phyloP scores from a whole-genome alignment of 1,284 basidiomycete genomes.

The Xerocomus nothofagi region DNA sequence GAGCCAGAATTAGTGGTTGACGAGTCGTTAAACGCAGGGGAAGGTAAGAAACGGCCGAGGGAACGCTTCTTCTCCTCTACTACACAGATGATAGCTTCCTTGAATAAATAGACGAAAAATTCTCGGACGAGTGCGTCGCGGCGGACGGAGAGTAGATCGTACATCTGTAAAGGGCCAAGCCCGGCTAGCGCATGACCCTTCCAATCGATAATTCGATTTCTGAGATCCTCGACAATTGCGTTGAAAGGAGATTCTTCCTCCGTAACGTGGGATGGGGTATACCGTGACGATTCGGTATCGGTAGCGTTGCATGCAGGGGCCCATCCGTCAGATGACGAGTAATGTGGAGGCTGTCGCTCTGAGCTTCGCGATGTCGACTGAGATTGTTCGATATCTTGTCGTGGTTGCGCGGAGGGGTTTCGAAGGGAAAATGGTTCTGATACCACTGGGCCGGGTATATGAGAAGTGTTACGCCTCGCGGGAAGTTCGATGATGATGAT shows the following conservation, averaged over 20 bases:
- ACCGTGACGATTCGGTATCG: conserved; percentile 32
- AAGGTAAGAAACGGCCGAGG: conserved; percentile 68
- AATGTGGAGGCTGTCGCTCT: conserved; percentile 33
- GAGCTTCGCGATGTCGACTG: conserved; percentile 20
- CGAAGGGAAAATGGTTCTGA: conserved; percentile 43
- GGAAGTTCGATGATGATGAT: conserved; percentile 90
- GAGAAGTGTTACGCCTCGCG: conserved; percentile 55
- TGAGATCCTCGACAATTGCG: conserved; percentile 83
- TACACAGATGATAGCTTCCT: conserved; percentile 95
- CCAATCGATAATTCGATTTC: conserved; percentile 89
- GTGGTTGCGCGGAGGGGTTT: conserved; percentile 30
- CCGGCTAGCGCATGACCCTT: conserved; percentile 87
- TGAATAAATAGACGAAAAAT: conserved; percentile 95
- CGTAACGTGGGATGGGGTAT: conserved; percentile 23
- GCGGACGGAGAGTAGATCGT: conserved; percentile 86
- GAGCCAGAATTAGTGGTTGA: conserved; percentile 44
- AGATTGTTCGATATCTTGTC: conserved; percentile 39
- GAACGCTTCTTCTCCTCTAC: conserved; percentile 89
- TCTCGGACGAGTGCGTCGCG: conserved; percentile 86
- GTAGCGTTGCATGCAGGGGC: conserved; percentile 25
- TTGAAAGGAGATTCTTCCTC: conserved; percentile 72
- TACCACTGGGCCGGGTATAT: conserved; percentile 60
- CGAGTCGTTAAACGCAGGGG: conserved; percentile 50
- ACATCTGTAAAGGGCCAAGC: conserved; percentile 87
- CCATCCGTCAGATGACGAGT: conserved; percentile 36